A percentile compares a stretch with the other conserved stretches of the same genome.
These are phyloP conservation scores for Eimeria falciformis DNA, from an alignment of 169 alveolate species.

Conservation along the genomic window DNA sequence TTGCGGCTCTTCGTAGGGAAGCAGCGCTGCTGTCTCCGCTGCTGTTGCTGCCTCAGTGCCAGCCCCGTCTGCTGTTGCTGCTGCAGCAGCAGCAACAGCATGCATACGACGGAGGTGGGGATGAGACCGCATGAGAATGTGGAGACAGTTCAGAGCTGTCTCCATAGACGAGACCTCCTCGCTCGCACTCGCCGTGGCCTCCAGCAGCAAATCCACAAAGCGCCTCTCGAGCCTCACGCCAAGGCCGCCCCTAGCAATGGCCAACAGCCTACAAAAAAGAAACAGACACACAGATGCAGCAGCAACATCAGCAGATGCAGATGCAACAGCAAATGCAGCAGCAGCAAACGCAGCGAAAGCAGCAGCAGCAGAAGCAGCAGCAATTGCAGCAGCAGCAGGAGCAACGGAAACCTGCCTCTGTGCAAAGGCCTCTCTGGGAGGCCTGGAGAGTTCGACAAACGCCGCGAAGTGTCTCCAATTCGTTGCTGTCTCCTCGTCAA, in stretches of 20 bases:
- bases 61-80: conserved; percentile 19
- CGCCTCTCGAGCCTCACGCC: conserved; percentile 12
- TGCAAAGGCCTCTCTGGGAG: conserved; percentile 37
- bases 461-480: not conserved
- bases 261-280: not conserved
- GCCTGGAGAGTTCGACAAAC: conserved; percentile 26
- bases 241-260: conserved; percentile 39
- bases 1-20: conserved; percentile 46
- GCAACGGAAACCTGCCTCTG: not conserved
- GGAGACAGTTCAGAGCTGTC: conserved; percentile 54
- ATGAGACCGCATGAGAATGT: conserved; percentile 21
- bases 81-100: not conserved
- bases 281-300: conserved; percentile 13
- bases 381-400: not conserved
- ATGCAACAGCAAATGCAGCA: not conserved
- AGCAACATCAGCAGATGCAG: not conserved
- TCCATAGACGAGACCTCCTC: conserved; percentile 4
- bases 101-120: conserved; percentile 44
- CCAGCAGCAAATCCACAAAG: conserved; percentile 26
- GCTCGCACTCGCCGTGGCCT: conserved; percentile 16
- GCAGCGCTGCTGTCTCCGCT: not conserved
- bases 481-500: conserved; percentile 17
- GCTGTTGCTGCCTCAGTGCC: conserved; percentile 10
- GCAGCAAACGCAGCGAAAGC: not conserved
- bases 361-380: not conserved